Base-by-base conservation (phyloP, 768 basidiomycete genomes). In the Lactarius pseudohatsudake region DNA sequence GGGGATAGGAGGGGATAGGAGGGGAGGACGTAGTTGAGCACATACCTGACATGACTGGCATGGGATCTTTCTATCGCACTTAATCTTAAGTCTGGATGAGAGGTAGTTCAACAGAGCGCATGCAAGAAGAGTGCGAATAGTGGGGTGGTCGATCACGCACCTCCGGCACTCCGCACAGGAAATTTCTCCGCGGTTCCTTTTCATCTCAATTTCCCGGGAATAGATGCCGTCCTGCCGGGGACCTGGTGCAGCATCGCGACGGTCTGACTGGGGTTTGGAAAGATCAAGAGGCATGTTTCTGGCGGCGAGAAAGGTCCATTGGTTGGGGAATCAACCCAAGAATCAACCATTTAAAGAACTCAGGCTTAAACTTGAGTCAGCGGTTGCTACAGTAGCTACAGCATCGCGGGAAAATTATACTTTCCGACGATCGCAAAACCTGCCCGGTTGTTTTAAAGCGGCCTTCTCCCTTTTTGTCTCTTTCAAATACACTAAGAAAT, bases 41-140 rank as follows among this genome's bases (percentile, higher is more conserved):
- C 79, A 50, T 73, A 86, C 88, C 79, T 85, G 85, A 74, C 89
- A 90, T 0, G 88, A 89, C 73, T 89, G 87, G 73, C 89, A 91
- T 11, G 90, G 90, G 61, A 90, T 87, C 69, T 88, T 83, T 79
- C 90, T 91, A 82, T 90, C 88, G 79, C 89, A 91, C 74, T 89
- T 90, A 75, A 91, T 90, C 81, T 91, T 87, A 71, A 91, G 80
- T 71, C 89, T 83, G 56, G n/a, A 45, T 32, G 45, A 64, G 34
- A 57, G 34, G 58, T 71, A 30, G 30, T 30, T n/a, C 9, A 28
- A n/a, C n/a, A n/a, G 26, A 61, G 40, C 4, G 64, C 15, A 41
- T n/a, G 50, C 57, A 60, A 36, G 59, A 9, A 9, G 34, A 34
- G 34, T 34, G 32, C 32, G 32, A 43, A 2, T 15, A 38, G 6